phyloP scores from a whole-genome alignment of 352 stramenopile species.

The Pythium grandisporangium region DNA sequence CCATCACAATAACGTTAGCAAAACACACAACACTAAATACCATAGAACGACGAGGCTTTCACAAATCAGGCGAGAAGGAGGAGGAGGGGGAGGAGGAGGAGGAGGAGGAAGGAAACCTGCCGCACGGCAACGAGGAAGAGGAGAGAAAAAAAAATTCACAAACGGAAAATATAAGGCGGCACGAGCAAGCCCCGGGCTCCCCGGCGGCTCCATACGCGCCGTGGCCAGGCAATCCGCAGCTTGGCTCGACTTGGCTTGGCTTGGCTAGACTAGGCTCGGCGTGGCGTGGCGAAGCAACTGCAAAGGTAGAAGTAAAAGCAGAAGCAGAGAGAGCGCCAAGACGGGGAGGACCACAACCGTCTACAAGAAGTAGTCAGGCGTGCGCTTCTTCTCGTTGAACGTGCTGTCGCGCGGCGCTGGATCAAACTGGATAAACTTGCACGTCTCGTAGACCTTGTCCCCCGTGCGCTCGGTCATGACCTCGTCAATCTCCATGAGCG shows the following conservation, averaged over 20 bases:
- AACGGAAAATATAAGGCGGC: conserved; percentile 3
- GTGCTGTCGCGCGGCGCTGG: conserved; percentile 84
- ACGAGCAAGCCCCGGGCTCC: too few relatives aligned
- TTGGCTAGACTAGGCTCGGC: too few relatives aligned
- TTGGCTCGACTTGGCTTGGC: too few relatives aligned
- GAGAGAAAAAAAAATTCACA: conserved; percentile 1
- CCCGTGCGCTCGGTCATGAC: conserved; percentile 81
- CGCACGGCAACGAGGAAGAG: background rate
- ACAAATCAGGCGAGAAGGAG: too few relatives aligned
- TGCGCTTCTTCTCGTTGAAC: conserved; percentile 90
- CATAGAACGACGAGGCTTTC: background rate
- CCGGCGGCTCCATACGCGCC: too few relatives aligned
- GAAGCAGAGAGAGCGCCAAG: too few relatives aligned
- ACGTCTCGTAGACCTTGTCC: conserved; percentile 88
- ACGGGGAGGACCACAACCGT: too few relatives aligned
- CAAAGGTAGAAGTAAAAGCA: too few relatives aligned
- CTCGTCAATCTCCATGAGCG: conserved; percentile 93
- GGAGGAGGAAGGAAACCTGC: too few relatives aligned
- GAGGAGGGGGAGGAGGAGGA: too few relatives aligned
- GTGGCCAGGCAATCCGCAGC: too few relatives aligned
- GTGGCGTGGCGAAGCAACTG: too few relatives aligned
- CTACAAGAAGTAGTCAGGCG: conserved; percentile 91
- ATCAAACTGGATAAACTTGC: conserved; percentile 91
- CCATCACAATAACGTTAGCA: background rate
- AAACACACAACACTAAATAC: background rate